Percentiles rank a stretch among this genome's conserved stretches.
phyloP scores from a whole-genome alignment of 768 basidiomycete genomes.

The Boletus edulis region DNA sequence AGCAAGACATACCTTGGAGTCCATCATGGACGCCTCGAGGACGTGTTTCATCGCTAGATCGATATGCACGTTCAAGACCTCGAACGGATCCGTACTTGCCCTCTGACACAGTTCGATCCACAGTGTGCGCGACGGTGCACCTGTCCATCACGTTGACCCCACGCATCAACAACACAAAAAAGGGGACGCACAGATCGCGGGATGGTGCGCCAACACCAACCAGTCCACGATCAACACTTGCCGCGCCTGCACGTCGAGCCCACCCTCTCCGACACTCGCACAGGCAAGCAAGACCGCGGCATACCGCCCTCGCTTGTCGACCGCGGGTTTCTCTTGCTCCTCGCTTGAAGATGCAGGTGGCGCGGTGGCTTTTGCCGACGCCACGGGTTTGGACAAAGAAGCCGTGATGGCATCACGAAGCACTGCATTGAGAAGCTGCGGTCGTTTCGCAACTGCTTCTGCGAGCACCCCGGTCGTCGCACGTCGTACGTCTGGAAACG shows the following conservation, averaged over 20 bases:
- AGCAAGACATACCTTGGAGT: conserved; percentile 42
- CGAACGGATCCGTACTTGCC: conserved; percentile 63
- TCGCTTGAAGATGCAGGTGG: background rate
- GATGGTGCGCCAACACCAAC: conserved; percentile 74
- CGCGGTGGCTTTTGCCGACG: conserved; percentile 21
- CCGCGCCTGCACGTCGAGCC: conserved; percentile 36
- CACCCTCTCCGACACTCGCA: conserved; percentile 38
- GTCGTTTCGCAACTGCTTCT: conserved; percentile 35
- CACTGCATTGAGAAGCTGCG: conserved; percentile 49
- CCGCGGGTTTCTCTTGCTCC: conserved; percentile 40
- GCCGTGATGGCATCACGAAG: conserved; percentile 58
- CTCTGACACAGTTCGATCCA: conserved; percentile 86
- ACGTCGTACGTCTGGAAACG: conserved; percentile 52
- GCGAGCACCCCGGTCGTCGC: conserved; percentile 43
- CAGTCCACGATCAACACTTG: conserved; percentile 52
- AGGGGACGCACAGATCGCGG: conserved; percentile 49
- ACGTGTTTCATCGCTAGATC: conserved; percentile 50
- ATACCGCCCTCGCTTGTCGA: conserved; percentile 53
- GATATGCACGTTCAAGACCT: conserved; percentile 49
- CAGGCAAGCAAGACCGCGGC: conserved; percentile 53
- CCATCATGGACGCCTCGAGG: conserved; percentile 43
- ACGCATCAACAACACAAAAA: background rate
- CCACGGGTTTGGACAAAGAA: conserved; percentile 41
- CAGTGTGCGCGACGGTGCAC: conserved; percentile 13
- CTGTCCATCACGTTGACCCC: conserved; percentile 2